Conservation (phyloP, 345 rosid species). For the Heritiera fomes region DNA sequence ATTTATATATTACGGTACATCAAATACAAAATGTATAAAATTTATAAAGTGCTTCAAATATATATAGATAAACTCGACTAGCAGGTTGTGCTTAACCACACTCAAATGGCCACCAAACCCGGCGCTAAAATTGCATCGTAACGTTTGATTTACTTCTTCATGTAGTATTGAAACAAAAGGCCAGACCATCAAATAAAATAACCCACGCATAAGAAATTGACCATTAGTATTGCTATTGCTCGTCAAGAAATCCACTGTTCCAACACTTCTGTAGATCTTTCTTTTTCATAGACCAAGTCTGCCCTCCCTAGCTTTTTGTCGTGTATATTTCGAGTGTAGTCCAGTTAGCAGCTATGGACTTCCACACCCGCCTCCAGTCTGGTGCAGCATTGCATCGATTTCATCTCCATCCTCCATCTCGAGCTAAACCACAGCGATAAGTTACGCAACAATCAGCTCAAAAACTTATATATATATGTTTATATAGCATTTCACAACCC, state of each 20-base stretch:
- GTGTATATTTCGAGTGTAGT: neutral
- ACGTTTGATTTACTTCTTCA: neutral
- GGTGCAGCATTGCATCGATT: slow-evolving; percentile 88
- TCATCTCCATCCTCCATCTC: slow-evolving; percentile 96
- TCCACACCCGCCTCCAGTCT: slow-evolving; percentile 57
- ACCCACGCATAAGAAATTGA: neutral
- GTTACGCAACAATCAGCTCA: neutral
- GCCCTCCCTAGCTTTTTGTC: neutral
- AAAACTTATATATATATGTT: neutral
- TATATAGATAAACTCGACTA: too few species aligned
- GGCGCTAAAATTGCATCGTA: too few species aligned
- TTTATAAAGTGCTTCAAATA: too few species aligned
- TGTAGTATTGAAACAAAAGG: neutral
- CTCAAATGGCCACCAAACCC: too few species aligned
- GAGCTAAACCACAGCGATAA: slow-evolving; percentile 39
- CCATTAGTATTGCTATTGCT: neutral
- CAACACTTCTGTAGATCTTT: neutral
- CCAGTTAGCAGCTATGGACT: neutral
- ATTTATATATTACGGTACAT: too few species aligned
- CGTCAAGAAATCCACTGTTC: neutral
- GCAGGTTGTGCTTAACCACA: too few species aligned
- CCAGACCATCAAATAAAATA: neutral
- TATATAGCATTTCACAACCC: neutral
- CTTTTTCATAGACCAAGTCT: neutral
- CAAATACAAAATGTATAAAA: too few species aligned